Evolutionary conservation across 2,329 filamentous ascomycete genomes (phyloP).

Genomic region (Ustulina deusta): DNA sequence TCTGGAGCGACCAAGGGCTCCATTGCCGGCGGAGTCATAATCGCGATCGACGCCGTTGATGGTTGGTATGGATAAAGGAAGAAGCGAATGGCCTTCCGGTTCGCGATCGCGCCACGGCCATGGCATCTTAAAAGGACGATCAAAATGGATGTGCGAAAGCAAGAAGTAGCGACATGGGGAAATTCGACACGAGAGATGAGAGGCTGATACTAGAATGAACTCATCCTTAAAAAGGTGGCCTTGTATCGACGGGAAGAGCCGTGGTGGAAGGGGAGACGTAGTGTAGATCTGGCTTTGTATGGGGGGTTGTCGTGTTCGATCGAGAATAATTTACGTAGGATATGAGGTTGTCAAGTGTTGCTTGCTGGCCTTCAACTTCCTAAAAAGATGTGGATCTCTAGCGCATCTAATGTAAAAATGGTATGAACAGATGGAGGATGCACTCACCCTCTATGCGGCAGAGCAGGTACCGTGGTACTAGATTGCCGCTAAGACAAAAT

Average conservation of each 20-base stretch:
- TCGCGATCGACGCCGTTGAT: constrained; percentile 50
- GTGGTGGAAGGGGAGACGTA: constrained; percentile 8
- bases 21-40: constrained; percentile 45
- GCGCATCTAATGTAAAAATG: constrained; percentile 15
- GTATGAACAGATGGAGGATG: constrained; percentile 1
- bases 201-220: constrained; percentile 16
- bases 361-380: constrained; percentile 25
- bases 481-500: constrained; percentile 9
- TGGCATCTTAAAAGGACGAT: constrained; percentile 51
- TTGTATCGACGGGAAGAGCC: constrained; percentile 17
- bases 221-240: constrained; percentile 27
- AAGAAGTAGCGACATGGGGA: constrained; percentile 42
- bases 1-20: constrained; percentile 51
- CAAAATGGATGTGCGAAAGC: constrained; percentile 40
- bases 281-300: constrained; percentile 15
- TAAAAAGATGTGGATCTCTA: constrained; percentile 27
- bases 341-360: constrained; percentile 25
- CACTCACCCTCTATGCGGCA: constrained; percentile 19
- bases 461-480: not conserved
- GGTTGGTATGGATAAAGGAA: constrained; percentile 53
- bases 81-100: constrained; percentile 51
- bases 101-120: constrained; percentile 54
- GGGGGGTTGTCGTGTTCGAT: constrained; percentile 22
- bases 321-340: constrained; percentile 6
- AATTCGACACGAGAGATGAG: constrained; percentile 30